Evolutionary conservation across 768 basidiomycete genomes (phyloP).

Genomic region (Mycena vulgaris): DNA sequence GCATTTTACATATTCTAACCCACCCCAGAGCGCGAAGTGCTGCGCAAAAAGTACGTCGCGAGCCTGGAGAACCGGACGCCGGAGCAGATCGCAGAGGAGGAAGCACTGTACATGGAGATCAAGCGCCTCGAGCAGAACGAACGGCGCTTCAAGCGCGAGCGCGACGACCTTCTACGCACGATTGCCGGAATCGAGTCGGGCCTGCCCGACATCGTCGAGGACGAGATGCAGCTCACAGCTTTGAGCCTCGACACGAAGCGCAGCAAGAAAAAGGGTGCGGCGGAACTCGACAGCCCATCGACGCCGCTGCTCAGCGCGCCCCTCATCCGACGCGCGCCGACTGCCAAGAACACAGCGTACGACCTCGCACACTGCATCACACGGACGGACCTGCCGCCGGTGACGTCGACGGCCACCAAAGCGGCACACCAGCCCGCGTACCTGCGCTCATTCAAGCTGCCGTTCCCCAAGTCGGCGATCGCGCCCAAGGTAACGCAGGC

Average conservation of each 20-base stretch:
- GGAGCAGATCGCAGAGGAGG: slow-evolving; percentile 94
- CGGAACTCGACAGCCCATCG: slow-evolving; percentile 61
- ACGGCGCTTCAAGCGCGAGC: slow-evolving; percentile 87
- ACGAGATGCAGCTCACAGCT: slow-evolving; percentile 69
- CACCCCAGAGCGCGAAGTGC: slow-evolving; percentile 82
- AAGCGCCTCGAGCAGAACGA: slow-evolving; percentile 97
- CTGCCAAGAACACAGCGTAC: slow-evolving; percentile 70
- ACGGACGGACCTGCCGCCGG: slow-evolving; percentile 69
- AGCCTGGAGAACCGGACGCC: slow-evolving; percentile 92
- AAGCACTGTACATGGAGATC: slow-evolving; percentile 92
- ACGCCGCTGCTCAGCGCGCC: slow-evolving; percentile 61
- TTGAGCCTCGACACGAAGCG: slow-evolving; percentile 64
- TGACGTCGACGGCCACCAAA: slow-evolving; percentile 77
- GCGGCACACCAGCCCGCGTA: slow-evolving; percentile 84
- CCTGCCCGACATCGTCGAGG: slow-evolving; percentile 79
- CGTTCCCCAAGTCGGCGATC: slow-evolving; percentile 81
- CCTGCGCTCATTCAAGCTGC: slow-evolving; percentile 90
- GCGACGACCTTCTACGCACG: slow-evolving; percentile 89
- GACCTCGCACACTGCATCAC: slow-evolving; percentile 79
- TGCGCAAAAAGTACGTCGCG: slow-evolving; percentile 89
- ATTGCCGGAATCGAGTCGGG: slow-evolving; percentile 92
- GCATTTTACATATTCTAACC: slow-evolving; percentile 13
- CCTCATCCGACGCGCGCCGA: slow-evolving; percentile 53
- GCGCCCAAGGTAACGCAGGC: slow-evolving; percentile 84
- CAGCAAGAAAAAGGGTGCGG: slow-evolving; percentile 71